Evolutionary conservation across 345 rosid species (phyloP).

Genomic region (Sisymbrium irio): DNA sequence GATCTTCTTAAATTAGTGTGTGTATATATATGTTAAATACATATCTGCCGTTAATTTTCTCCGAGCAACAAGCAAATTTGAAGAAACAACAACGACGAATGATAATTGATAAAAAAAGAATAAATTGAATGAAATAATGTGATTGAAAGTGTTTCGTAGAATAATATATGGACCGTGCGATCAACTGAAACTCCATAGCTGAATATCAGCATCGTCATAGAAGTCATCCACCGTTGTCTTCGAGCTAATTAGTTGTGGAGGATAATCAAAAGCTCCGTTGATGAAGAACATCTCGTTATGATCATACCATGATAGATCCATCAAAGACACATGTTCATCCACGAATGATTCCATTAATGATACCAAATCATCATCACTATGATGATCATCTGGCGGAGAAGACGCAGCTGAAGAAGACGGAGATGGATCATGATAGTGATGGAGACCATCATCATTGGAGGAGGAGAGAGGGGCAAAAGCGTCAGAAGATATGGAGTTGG

Average conservation of each 20-base stretch:
- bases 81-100: constrained; percentile 13
- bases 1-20: constrained; percentile 10
- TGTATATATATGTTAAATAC: not conserved
- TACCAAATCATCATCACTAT: constrained; percentile 23
- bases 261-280: constrained; percentile 29
- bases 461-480: constrained; percentile 21
- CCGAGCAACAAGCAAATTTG: not conserved
- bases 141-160: not conserved
- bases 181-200: constrained; percentile 35
- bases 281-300: constrained; percentile 22
- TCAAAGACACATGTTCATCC: constrained; percentile 31
- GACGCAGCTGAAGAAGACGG: constrained; percentile 24
- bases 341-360: constrained; percentile 29
- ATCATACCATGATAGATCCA: constrained; percentile 34
- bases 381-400: constrained; percentile 21
- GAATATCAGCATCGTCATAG: constrained; percentile 33
- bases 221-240: constrained; percentile 28
- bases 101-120: constrained; percentile 11
- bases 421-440: constrained; percentile 16
- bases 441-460: constrained; percentile 2
- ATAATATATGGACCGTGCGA: constrained; percentile 20
- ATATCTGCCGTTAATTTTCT: not conserved
- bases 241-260: constrained; percentile 13
- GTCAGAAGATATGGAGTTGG: constrained; percentile 37
- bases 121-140: constrained; percentile 28